These are phyloP conservation scores for Leishmania martiniquensis DNA, from an alignment of 208 protist genomes.

Conservation along the genomic window DNA sequence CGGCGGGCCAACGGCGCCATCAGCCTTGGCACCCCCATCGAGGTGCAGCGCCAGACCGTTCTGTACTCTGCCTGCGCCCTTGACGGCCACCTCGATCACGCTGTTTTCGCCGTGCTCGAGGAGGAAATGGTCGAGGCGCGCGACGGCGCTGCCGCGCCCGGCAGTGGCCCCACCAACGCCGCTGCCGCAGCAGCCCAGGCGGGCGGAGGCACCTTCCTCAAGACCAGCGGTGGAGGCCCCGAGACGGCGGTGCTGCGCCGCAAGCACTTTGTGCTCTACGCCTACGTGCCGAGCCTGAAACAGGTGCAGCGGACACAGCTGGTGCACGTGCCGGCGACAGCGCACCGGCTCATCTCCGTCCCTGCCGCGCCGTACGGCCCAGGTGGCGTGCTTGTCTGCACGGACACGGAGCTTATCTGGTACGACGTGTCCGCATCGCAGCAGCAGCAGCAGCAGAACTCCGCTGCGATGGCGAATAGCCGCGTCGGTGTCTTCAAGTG, in stretches of 20 bases:
- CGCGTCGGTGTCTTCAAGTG: slow-evolving; percentile 77
- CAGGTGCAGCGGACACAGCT: slow-evolving; percentile 98
- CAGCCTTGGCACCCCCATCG: slow-evolving; percentile 63
- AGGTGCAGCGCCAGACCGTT: slow-evolving; percentile 74
- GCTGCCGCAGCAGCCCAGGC: slow-evolving; percentile 14
- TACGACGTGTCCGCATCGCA: slow-evolving; percentile 77
- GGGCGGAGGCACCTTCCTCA: slow-evolving; percentile 34
- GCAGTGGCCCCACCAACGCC: background rate
- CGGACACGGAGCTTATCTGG: slow-evolving; percentile 95
- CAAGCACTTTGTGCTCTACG: slow-evolving; percentile 96
- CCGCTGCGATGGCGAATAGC: slow-evolving; percentile 2
- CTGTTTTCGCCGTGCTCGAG: slow-evolving; percentile 76
- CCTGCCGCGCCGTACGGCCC: slow-evolving; percentile 92
- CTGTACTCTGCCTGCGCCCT: slow-evolving; percentile 74
- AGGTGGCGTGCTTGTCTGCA: slow-evolving; percentile 97
- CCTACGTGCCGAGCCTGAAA: slow-evolving; percentile 98
- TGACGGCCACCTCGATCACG: slow-evolving; percentile 62
- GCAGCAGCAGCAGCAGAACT: slow-evolving; percentile 20
- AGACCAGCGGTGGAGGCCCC: slow-evolving; percentile 5
- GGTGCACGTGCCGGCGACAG: slow-evolving; percentile 87
- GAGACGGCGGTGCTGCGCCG: slow-evolving; percentile 5
- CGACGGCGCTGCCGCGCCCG: slow-evolving; percentile 1
- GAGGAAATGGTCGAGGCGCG: slow-evolving; percentile 67
- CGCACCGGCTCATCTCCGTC: slow-evolving; percentile 92
- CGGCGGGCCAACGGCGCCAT: slow-evolving; percentile 49